Evolutionary conservation across 1,139 yeast genomes (phyloP).

Genomic region (Hansenula anomala): DNA sequence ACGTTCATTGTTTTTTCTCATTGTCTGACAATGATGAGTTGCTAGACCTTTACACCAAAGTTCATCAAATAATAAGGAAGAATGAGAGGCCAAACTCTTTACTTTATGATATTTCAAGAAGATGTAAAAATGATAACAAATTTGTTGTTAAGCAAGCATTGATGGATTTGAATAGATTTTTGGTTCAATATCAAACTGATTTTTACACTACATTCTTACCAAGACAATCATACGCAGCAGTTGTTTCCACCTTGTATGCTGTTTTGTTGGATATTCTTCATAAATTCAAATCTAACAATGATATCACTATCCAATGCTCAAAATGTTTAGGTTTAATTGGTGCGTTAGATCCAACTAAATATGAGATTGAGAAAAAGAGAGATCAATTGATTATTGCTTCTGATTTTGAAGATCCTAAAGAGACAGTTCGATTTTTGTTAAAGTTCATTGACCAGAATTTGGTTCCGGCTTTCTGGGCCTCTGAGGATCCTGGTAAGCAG

Average conservation of each 20-base stretch:
- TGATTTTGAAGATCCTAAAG: constrained; percentile 59
- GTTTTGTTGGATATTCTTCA: constrained; percentile 57
- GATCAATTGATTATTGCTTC: constrained; percentile 46
- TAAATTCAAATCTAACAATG: constrained; percentile 47
- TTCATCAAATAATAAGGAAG: constrained; percentile 23
- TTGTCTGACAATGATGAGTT: constrained; percentile 44
- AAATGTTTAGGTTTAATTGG: constrained; percentile 75
- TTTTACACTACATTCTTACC: constrained; percentile 14
- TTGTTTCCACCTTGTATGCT: constrained; percentile 42
- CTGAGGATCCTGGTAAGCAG: constrained; percentile 84
- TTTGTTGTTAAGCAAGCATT: constrained; percentile 78
- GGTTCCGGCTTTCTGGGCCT: constrained; percentile 82
- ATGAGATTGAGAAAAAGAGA: constrained; percentile 42
- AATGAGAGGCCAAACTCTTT: constrained; percentile 27
- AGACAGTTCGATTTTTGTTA: constrained; percentile 59
- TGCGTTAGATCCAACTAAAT: constrained; percentile 64
- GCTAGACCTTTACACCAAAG: constrained; percentile 23
- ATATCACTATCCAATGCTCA: constrained; percentile 56
- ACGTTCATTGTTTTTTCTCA: constrained; percentile 41
- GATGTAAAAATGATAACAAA: constrained; percentile 64
- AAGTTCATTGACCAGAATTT: constrained; percentile 64
- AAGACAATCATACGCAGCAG: constrained; percentile 17
- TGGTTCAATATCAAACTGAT: constrained; percentile 13
- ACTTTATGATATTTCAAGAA: constrained; percentile 46
- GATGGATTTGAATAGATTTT: constrained; percentile 48